Evolutionary conservation across 202 grass and related monocot species (phyloP).

Genomic region (Cymbopogon flexuosus): DNA sequence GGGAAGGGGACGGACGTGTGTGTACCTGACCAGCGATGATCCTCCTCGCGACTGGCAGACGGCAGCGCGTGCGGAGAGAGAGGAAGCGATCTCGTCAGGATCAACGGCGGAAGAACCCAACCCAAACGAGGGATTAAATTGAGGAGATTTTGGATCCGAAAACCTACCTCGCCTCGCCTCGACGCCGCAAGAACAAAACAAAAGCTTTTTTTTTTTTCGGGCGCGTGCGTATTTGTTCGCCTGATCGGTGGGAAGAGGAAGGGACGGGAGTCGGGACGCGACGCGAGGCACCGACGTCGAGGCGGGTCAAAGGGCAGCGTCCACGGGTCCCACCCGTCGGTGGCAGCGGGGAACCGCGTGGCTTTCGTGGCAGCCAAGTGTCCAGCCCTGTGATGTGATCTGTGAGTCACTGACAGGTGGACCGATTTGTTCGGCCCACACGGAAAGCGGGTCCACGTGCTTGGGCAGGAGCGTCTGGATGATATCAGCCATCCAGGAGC

Average conservation of each 20-base stretch:
- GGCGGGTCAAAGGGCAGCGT: slow-evolving; percentile 22
- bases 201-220: background rate
- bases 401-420: background rate
- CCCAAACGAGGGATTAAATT: background rate
- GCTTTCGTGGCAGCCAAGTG: slow-evolving; percentile 20
- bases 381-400: background rate
- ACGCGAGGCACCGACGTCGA: slow-evolving; percentile 46
- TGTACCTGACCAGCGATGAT: slow-evolving; percentile 22
- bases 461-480: background rate
- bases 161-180: slow-evolving; percentile 23
- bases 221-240: background rate
- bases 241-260: background rate
- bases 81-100: slow-evolving; percentile 14
- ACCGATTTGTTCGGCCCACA: background rate
- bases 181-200: background rate
- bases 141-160: slow-evolving; percentile 6
- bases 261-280: background rate
- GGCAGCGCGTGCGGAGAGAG: background rate
- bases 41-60: background rate
- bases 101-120: background rate
- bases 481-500: background rate
- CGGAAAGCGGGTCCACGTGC: background rate
- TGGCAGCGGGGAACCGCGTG: background rate
- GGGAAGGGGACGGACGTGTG: background rate
- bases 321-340: slow-evolving; percentile 26